Evolutionary conservation across 1,139 yeast species (phyloP).

Genomic region (Geotrichum reessii): DNA sequence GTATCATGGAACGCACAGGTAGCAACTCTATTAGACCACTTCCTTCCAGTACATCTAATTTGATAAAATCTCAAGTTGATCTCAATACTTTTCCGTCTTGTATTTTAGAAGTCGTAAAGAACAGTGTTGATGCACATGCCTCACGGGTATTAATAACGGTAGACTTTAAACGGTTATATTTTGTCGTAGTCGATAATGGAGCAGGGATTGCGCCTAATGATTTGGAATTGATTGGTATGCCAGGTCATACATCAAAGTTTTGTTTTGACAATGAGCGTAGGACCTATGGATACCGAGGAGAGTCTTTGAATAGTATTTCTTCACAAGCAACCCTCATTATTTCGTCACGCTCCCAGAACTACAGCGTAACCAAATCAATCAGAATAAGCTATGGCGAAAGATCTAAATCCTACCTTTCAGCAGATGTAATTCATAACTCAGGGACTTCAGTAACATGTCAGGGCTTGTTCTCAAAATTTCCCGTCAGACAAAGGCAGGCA

Average conservation of each 20-base stretch:
- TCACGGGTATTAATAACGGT: conserved; percentile 38
- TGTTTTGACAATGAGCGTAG: conserved; percentile 31
- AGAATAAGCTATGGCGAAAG: conserved; percentile 22
- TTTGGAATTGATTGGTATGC: conserved; percentile 36
- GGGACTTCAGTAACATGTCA: conserved; percentile 52
- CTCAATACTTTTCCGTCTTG: conserved; percentile 21
- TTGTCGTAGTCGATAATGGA: conserved; percentile 51
- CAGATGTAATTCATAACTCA: conserved; percentile 16
- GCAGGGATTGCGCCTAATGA: conserved; percentile 50
- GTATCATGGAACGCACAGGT: not conserved
- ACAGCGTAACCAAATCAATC: conserved; percentile 37
- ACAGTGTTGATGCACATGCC: conserved; percentile 49
- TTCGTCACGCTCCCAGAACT: conserved; percentile 34
- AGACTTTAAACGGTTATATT: conserved; percentile 39
- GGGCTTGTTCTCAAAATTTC: conserved; percentile 49
- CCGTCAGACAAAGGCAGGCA: conserved; percentile 48
- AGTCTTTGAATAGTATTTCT: conserved; percentile 28
- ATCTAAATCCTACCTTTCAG: conserved; percentile 13
- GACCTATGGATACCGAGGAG: conserved; percentile 37
- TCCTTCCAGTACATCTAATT: conserved; percentile 1
- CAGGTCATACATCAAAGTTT: conserved; percentile 45
- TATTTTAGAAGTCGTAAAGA: conserved; percentile 29
- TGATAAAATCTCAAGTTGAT: conserved; percentile 13
- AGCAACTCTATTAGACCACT: not conserved
- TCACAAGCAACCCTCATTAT: conserved; percentile 29